Conservation (phyloP, 176 grass and related monocot species). For the Aegilops sharonensis region DNA sequence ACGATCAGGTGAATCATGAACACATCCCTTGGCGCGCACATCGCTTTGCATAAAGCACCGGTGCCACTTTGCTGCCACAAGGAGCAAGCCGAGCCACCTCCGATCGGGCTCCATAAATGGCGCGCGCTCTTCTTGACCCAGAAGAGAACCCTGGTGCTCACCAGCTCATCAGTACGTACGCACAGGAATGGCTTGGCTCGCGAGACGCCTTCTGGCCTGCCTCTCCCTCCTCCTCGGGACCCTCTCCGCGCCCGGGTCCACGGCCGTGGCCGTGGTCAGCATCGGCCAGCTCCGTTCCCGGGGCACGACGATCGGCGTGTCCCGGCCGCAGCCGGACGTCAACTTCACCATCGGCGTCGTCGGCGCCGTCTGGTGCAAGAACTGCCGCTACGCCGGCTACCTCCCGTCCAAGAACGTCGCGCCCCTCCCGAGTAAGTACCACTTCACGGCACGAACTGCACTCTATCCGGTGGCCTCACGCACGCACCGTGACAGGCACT, state of each 20-base stretch:
- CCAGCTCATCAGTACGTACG: not conserved
- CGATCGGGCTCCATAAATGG: not conserved
- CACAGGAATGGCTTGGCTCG: not conserved
- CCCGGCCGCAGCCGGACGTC: constrained; percentile 22
- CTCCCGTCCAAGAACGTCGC: constrained; percentile 16
- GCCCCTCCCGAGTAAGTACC: constrained; percentile 24
- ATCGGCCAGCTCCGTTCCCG: not conserved
- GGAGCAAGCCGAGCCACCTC: not conserved
- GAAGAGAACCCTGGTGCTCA: not conserved
- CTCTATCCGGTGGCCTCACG: too few relatives aligned
- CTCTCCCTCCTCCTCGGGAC: not conserved
- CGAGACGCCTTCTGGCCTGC: not conserved
- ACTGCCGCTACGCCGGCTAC: constrained; percentile 36
- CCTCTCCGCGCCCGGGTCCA: not conserved
- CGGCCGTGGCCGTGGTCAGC: not conserved
- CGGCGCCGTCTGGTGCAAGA: constrained; percentile 43
- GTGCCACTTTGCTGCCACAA: constrained; percentile 1
- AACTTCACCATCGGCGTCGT: constrained; percentile 45
- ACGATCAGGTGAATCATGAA: not conserved
- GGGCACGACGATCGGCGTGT: constrained; percentile 17
- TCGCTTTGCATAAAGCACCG: not conserved
- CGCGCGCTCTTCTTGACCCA: too few relatives aligned
- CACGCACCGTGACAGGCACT: not conserved
- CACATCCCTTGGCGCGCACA: not conserved
- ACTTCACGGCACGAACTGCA: too few relatives aligned